Conservation (phyloP, 108 stramenopile genomes). For the Conticribra guillardii region DNA sequence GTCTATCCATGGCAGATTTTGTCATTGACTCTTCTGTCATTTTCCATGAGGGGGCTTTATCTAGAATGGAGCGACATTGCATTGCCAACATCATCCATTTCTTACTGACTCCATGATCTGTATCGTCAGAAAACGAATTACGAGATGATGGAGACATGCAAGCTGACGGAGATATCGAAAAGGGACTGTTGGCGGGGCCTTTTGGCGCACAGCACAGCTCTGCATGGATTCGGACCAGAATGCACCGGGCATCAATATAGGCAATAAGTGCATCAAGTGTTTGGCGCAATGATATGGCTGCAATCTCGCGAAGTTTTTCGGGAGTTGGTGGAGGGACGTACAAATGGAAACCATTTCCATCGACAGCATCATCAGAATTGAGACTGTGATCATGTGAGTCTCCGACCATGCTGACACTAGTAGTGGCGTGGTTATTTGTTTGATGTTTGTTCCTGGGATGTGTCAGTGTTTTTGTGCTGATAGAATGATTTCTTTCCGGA, state of each 20-base stretch:
- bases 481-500: too few species aligned
- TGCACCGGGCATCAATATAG: constrained; percentile 40
- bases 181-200: not conserved
- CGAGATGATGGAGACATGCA: not conserved
- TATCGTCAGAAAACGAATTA: not conserved
- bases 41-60: not conserved
- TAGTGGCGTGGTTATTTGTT: not conserved
- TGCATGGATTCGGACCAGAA: constrained; percentile 30
- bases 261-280: constrained; percentile 34
- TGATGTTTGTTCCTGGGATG: not conserved
- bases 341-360: too few species aligned
- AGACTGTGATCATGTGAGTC: not conserved
- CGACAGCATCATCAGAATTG: constrained; percentile 2
- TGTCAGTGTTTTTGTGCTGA: too few species aligned
- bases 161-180: constrained; percentile 1
- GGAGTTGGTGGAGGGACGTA: too few species aligned
- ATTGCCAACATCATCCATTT: constrained; percentile 25
- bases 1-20: constrained; percentile 16
- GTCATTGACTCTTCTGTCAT: not conserved
- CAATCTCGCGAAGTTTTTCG: constrained; percentile 5
- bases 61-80: constrained; percentile 15
- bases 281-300: constrained; percentile 35
- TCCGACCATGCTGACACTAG: too few species aligned
- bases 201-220: constrained; percentile 15
- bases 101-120: not conserved